Evolutionary conservation across 495 filamentous ascomycete genomes (phyloP), one percentile per base, ranked within the genome.

Genomic region (Corynascus novoguineensis): DNA sequence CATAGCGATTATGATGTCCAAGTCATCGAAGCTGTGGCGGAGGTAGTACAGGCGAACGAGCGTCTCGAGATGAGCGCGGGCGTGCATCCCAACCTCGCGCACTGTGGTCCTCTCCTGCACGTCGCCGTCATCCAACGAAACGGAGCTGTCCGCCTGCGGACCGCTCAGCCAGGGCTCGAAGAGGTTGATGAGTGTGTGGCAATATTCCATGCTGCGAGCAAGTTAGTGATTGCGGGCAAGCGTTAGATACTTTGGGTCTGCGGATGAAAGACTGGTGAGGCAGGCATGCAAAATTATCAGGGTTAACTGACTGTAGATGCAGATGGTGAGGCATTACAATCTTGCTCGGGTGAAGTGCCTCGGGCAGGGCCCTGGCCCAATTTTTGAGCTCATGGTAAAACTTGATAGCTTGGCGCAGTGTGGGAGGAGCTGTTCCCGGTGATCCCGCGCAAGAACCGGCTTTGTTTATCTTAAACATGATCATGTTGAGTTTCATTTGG

Each of bases 1-100:
- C 28, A 68, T 55, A 44, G 67, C 60, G 9, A 74, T 37, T 8
- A 72, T 64, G n/a, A 48, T 54, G 49, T 72, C 68, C 29, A 68
- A 57, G 3, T 46, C 61, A 25, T 71, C 66, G 62, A 65, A 74
- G 28, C 71, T 67, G 48, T 73, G 72, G 11, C 71, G 69, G 5
- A 73, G 67, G 52, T 74, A 74, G 49, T 74, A 74, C 1, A 74
- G 58, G 1, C 71, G 69, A 10, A 73, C 52, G 9, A 70, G 52
- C 1, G 72, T 73, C 53, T 73, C 70, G 17, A 68, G 65, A 3
- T 61, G 61, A 15, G 62, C 57, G 24, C 58, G 55, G 2, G 70
- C 64, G 40, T 67, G 37, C 4, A 45, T 12, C 31, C 55, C 55
- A 12, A 56, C 58, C 35, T 27, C 59, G 22, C n/a, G 27, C 46